These are phyloP conservation scores for Linanthus parryae DNA, from an alignment of 148 eudicot species.

Conservation along the genomic window DNA sequence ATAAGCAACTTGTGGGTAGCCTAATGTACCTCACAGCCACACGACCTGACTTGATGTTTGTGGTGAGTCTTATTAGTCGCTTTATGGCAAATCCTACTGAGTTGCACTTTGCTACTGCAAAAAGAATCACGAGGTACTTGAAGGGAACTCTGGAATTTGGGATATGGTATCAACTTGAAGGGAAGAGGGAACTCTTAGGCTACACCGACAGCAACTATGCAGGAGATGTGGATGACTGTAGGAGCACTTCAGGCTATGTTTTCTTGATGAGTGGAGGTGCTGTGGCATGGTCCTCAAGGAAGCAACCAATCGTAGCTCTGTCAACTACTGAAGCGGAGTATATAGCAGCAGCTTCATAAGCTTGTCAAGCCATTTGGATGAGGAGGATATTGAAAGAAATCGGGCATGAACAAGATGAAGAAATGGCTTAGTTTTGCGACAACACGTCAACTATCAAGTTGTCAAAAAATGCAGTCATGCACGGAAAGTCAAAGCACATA, in stretches of 20 bases:
- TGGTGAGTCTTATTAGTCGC: not conserved
- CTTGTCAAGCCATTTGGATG: not conserved
- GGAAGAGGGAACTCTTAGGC: not conserved
- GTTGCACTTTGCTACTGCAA: no score
- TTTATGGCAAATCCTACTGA: no score
- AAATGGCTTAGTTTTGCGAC: not conserved
- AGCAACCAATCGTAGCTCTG: no score
- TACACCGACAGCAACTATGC: conserved; percentile 5
- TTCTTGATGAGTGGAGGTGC: not conserved
- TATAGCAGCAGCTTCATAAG: not conserved
- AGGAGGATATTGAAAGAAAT: not conserved
- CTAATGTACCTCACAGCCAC: not conserved
- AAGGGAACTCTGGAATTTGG: not conserved
- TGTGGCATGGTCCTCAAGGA: no score
- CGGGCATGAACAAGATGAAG: not conserved
- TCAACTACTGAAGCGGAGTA: not conserved
- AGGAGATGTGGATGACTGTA: no score
- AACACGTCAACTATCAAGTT: not conserved
- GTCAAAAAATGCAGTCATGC: not conserved
- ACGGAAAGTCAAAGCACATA: not conserved
- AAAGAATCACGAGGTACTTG: no score
- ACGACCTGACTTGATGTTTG: not conserved
- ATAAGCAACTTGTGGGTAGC: not conserved
- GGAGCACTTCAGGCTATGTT: not conserved
- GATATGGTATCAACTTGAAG: conserved; percentile 1